These are phyloP conservation scores for Scedosporium dehoogii DNA, from an alignment of 2,329 filamentous ascomycete genomes.

Conservation along the genomic window DNA sequence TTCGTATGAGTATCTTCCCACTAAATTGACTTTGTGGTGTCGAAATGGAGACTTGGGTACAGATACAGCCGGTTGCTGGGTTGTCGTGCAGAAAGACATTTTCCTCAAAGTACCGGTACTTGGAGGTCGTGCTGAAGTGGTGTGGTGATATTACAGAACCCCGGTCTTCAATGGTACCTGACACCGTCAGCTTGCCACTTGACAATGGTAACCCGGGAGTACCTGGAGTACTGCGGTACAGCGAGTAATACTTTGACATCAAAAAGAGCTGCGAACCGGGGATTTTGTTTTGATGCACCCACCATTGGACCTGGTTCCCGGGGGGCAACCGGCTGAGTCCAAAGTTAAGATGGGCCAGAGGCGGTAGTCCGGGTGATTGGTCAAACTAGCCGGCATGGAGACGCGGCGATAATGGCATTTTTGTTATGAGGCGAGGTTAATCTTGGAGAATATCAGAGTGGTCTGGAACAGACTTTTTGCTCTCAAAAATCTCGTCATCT, in stretches of 20 bases:
- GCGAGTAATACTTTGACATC: background rate
- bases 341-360: background rate
- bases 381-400: background rate
- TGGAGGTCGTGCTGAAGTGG: background rate
- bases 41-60: background rate
- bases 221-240: too few relatives aligned
- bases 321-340: constrained; percentile 7
- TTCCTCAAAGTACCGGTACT: background rate
- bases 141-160: background rate
- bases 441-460: background rate
- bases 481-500: background rate
- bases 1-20: background rate
- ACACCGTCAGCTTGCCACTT: background rate
- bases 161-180: background rate
- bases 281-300: constrained; percentile 1
- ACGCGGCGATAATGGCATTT: background rate
- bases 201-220: too few relatives aligned
- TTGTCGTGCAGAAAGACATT: background rate
- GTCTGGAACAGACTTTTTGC: background rate
- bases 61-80: background rate
- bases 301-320: background rate
- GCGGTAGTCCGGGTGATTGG: background rate
- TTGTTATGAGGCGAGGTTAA: background rate
- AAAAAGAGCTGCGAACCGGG: background rate
- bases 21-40: background rate